These are phyloP conservation scores for Podospora pseudopauciseta DNA, from an alignment of 495 filamentous ascomycete species.

Conservation along the genomic window DNA sequence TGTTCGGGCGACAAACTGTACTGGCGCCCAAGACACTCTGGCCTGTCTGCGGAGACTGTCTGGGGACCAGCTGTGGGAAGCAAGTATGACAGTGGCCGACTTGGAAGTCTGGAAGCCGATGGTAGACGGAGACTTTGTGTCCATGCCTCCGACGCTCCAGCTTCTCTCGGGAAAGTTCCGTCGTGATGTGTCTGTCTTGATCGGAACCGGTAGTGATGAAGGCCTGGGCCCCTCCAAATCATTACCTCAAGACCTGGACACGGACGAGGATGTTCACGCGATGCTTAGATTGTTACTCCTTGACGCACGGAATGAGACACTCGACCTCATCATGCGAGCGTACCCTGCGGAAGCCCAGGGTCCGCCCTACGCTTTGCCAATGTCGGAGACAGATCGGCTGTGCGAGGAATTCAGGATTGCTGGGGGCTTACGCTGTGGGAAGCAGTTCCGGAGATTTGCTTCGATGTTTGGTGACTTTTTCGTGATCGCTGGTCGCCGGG, in stretches of 20 bases:
- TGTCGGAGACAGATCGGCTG: background rate
- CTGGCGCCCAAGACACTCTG: background rate
- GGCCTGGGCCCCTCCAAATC: conserved; percentile 4
- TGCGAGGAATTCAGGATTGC: conserved; percentile 5
- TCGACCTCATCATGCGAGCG: conserved; percentile 7
- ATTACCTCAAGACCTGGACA: background rate
- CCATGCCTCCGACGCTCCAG: conserved; percentile 4
- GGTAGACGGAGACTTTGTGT: conserved; percentile 9
- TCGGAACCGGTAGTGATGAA: conserved; percentile 10
- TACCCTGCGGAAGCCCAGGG: conserved; percentile 7
- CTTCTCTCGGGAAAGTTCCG: conserved; percentile 7
- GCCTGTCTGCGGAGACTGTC: background rate
- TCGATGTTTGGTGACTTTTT: conserved; percentile 11
- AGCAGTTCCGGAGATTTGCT: conserved; percentile 11
- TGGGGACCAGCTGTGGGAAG: background rate
- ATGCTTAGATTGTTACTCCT: background rate
- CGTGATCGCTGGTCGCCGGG: conserved; percentile 5
- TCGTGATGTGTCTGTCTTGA: conserved; percentile 1
- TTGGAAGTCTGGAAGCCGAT: background rate
- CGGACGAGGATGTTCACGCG: background rate
- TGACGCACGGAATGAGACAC: background rate
- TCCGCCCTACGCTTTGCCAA: conserved; percentile 8
- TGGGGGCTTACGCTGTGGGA: conserved; percentile 6
- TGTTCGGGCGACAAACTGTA: background rate
- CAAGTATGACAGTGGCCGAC: background rate